Base-by-base conservation (phyloP, 371 early-diverging fungal genomes). In the Syncephalastrum contaminatum region DNA sequence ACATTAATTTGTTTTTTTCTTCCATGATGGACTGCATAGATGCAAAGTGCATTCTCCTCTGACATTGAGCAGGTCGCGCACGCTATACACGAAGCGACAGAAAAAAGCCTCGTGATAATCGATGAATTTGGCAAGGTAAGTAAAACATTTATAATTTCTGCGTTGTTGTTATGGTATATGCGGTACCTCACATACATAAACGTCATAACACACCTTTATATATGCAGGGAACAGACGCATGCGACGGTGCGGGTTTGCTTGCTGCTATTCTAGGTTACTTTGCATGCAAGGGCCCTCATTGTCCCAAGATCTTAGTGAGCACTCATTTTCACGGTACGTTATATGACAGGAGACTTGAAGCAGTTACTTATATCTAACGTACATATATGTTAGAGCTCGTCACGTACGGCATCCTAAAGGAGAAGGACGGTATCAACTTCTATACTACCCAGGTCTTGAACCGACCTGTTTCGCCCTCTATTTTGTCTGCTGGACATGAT, bases 241-340 rank as follows among this genome's bases (percentile, higher is more conserved):
- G 52, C 39, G 85, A 87, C 56, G 90, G 90, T 7, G 75, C 85
- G 25, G 83, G 82, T 1, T 57, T 89, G 22, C 78, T 87, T 46
- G 80, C 80, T 51, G 80, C 80, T 3, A 71, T 75, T 0, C 16
- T 89, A n/a, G 79, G 80, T 22, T 50, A 81, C 22, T 78, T 87
- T 58, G 44, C 81, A 21, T 58, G 57, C 1, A 70, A 63, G 20
- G 70, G 63, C 2, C 18, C 40, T 10, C 21, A 65, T 7, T 82
- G 82, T 27, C 77, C 75, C 27, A 77, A 66, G 42, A 64, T 83
- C 2, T n/a, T 86, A 2, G 77, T 83, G 0, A 80, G 82, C 19
- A 86, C 88, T 0, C 88, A 88, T 56, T 86, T 86, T 59, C 87
- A 88, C 64, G 85, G 84, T 76, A 71, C 39, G 16, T n/a, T n/a